phyloP scores from a whole-genome alignment of 1,284 basidiomycete genomes.

The Xerocomus cyaneibrunnescens region DNA sequence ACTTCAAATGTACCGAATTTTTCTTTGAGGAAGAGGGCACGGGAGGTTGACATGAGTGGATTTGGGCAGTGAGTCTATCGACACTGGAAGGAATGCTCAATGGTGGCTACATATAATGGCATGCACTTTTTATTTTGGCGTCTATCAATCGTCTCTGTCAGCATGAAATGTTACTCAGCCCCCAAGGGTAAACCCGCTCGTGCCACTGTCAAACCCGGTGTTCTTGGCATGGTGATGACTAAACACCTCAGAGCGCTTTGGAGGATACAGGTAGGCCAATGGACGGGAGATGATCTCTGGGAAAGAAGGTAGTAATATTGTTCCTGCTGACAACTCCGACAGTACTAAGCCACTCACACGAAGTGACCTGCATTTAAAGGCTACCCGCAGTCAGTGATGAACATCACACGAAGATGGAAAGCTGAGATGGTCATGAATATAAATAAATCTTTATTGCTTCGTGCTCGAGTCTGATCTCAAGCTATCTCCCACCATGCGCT shows the following conservation, averaged over 20 bases:
- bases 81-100: neutral
- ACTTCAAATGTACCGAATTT: slow-evolving; percentile 24
- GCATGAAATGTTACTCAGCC: neutral
- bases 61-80: neutral
- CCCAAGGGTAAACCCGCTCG: neutral
- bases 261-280: too few relatives aligned
- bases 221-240: neutral
- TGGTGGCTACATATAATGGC: neutral
- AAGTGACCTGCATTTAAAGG: too few relatives aligned
- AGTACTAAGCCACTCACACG: too few relatives aligned
- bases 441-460: too few relatives aligned
- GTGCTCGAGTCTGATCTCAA: too few relatives aligned
- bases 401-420: too few relatives aligned
- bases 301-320: neutral
- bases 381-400: too few relatives aligned
- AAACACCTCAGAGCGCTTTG: neutral
- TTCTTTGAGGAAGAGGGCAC: slow-evolving; percentile 25
- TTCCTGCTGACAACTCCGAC: too few relatives aligned
- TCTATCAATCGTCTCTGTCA: neutral
- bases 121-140: neutral
- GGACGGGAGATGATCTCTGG: neutral
- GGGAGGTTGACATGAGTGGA: slow-evolving; percentile 15
- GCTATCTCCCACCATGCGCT: neutral
- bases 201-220: neutral
- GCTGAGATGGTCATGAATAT: too few relatives aligned